Evolutionary conservation across 169 alveolate species (phyloP), one percentile per base, ranked within the genome.

Genomic region (Blepharisma undulans): DNA sequence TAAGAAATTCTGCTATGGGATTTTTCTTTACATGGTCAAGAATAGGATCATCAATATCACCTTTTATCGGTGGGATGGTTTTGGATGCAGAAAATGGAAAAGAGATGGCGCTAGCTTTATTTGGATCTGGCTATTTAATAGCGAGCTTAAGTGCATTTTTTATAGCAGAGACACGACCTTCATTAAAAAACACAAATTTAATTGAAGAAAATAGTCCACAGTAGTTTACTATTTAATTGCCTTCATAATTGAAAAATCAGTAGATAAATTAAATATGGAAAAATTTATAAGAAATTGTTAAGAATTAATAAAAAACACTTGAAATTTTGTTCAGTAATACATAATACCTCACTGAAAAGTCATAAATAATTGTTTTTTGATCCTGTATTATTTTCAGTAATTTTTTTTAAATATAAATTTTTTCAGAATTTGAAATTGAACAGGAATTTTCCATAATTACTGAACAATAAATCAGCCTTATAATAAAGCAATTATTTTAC

Each of bases 151-250:
- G 34, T 21, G 81, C 89, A 19, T 0, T 84, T 7, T 30, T 59
- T 19, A n/a, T 84, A 22, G 60, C 32, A 4, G 89, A 84, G 34
- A 79, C 87, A 25, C 80, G 80, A 72, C 80, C 80, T 72, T 72
- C 33, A 3, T 48, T 48, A 48, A 48, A 48, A 48, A 48, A 1
- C 66, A 48, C 66, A 48, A 48, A 10, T 48, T 48, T 48, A 48
- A 48, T 48, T 48, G 66, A 48, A 48, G 66, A 48, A 48, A 48
- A 48, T 48, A 48, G 16, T 48, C 66, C 66, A 5, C 66, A 48
- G 10, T 48, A 48, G 66, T 2, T 48, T 48, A 48, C 14, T 48
- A 48, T 48, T 48, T 48, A 48, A 48, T 48, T 48, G 66, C 66
- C 66, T 48, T 48, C 3, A 48, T 48, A 48, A 48, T 48, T 48